Conservation (phyloP, 345 rosid species). For the Eucalyptus coolabah region DNA sequence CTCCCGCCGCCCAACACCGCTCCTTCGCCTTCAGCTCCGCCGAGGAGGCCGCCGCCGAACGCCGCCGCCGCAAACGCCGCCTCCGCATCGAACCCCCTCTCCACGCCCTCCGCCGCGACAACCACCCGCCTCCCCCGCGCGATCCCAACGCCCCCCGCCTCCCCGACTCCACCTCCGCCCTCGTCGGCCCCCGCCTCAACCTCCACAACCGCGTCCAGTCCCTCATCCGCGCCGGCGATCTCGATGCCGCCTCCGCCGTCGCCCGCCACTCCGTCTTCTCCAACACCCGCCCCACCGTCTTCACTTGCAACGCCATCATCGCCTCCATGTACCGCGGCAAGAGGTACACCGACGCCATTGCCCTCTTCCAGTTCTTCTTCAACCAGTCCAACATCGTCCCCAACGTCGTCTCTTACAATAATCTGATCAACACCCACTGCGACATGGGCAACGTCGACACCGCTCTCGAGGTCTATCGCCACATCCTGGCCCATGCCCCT, state of each 20-base stretch:
- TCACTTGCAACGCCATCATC: constrained; percentile 93
- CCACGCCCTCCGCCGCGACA: constrained; percentile 65
- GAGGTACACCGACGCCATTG: constrained; percentile 68
- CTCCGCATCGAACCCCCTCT: constrained; percentile 92
- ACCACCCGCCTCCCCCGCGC: constrained; percentile 39
- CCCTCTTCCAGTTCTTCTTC: constrained; percentile 68
- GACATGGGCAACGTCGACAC: constrained; percentile 74
- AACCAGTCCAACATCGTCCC: constrained; percentile 77
- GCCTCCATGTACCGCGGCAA: constrained; percentile 91
- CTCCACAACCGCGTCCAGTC: constrained; percentile 94
- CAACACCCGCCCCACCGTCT: constrained; percentile 75
- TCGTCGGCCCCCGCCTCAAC: constrained; percentile 79
- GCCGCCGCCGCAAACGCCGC: constrained; percentile 84
- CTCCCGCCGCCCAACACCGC: constrained; percentile 7
- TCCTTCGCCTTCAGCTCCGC: constrained; percentile 74
- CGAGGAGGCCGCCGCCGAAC: constrained; percentile 94
- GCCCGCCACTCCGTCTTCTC: constrained; percentile 75
- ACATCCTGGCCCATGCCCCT: constrained; percentile 62
- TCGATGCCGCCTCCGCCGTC: constrained; percentile 77
- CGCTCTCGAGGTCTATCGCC: constrained; percentile 55
- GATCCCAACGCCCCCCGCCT: constrained; percentile 94
- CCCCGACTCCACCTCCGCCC: constrained; percentile 77
- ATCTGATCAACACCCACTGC: constrained; percentile 79
- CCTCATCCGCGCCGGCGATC: constrained; percentile 85
- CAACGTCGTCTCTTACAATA: constrained; percentile 86